Conservation (phyloP, 352 stramenopile species). For the Globisporangium recalcitrans region DNA sequence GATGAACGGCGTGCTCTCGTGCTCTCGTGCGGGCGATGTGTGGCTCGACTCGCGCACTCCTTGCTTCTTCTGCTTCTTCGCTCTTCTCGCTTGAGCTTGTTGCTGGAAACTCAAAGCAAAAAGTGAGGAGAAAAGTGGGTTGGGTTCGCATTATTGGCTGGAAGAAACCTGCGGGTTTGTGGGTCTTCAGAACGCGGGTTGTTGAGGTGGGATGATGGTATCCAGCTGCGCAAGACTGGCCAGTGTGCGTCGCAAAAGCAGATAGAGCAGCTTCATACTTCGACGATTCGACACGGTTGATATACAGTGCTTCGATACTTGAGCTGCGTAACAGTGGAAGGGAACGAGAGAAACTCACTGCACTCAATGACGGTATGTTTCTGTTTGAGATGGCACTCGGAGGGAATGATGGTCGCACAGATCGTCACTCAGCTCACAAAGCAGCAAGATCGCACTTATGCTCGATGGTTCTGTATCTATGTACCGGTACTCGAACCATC, state of each 20-base stretch:
- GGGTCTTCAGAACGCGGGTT: not conserved
- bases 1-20: not conserved
- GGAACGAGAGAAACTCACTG: not conserved
- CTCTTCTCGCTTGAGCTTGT: conserved; percentile 4
- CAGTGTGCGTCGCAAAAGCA: no score
- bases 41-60: not conserved
- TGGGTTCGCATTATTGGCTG: not conserved
- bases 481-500: not conserved
- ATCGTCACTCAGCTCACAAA: not conserved
- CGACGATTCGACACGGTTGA: no score
- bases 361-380: not conserved
- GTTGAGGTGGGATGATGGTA: no score
- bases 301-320: no score
- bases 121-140: not conserved
- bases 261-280: no score
- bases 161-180: not conserved
- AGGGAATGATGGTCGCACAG: not conserved
- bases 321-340: no score
- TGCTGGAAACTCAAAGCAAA: not conserved
- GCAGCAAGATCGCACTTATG: not conserved
- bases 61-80: not conserved
- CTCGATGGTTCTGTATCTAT: not conserved
- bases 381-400: not conserved
- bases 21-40: not conserved
- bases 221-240: no score